Base-by-base conservation (phyloP, 2,329 filamentous ascomycete species). In the Xylariaceae sp. region DNA sequence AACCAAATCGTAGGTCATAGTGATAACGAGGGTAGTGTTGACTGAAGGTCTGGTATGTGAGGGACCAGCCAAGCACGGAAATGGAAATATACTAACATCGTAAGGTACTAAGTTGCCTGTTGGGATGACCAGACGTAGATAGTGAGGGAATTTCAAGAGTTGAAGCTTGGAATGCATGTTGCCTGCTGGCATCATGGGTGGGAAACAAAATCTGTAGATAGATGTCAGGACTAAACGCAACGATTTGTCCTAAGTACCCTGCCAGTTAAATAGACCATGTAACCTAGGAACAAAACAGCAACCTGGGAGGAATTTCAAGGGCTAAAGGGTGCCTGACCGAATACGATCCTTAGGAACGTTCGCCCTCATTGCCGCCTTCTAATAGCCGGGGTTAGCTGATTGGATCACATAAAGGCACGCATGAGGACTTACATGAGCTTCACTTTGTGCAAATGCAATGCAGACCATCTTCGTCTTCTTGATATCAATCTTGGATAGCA, bases 101-200 rank as follows among this genome's bases (percentile, higher is more conserved):
- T 88, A 90, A 7, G 83, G 78, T 12, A 88, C 85, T 46, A 96
- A 74, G 64, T 99, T 99, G 1, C 91, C 94, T 3, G 87, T 92
- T 0, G 94, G 91, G 1, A 97, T 76, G 1, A 87, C 92, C 42
- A 99, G 78, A 6, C 94, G 83, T 15, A 96, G 71, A 67, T 91
- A 85, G 1, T 73, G 72, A 0, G 80, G 73, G 62, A 90, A 89
- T 63, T 91, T 92, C n/a, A 97, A 77, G 1, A 97, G 72, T 80
- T 95, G 92, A 41, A 97, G 76, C 68, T 99, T 97, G 47, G 90
- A 95, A 70, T 97, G 94, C 91, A 97, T 96, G 63, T 80, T 85
- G 21, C 85, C 86, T 5, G 81, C 76, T 1, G 83, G 81, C 39
- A 83, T 76, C 88, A 96, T 92, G 2, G 80, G 80, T 15, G 92